Base-by-base conservation (phyloP, 2,329 filamentous ascomycete species). In the Chaetomiaceae sp. region DNA sequence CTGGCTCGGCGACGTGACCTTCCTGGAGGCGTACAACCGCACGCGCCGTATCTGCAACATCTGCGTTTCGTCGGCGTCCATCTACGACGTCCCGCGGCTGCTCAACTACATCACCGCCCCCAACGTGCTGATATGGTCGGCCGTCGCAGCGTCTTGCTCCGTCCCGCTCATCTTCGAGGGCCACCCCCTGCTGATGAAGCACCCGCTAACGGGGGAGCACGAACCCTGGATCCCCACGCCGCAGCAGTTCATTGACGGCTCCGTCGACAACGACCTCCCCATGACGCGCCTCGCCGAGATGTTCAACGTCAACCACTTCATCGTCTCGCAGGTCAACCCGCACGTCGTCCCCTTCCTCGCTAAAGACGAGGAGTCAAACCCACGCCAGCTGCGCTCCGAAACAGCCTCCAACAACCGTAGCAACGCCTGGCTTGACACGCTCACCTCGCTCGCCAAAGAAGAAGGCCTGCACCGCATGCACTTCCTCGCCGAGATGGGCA, bases 301-400 rank as follows among this genome's bases (percentile, higher is more conserved):
- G 86, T 96, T 96, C 74, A 96, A 96, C 63, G 91, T 96, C 65
- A 96, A 96, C 63, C 92, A 96, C 65, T 96, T 96, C 64, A 96
- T 97, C 59, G 92, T 96, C 16, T 96, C 90, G 0, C 92, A 97
- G 66, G 90, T 96, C 44, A 97, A 97, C 62, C 92, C 92, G 0
- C 92, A 97, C 61, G 88, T 96, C 8, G 82, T 95, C 0, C 89
- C 89, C 0, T 96, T 97, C 62, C 72, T 96, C 14, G 75, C 81
- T 14, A 87, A 84, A 58, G 87, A 95, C 51, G 86, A 89, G 54
- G 76, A 78, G 21, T 66, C 67, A 21, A 53, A 57, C 1, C 60
- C 58, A 8, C 55, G 55, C 5, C 46, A 51, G 4, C 50, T 56
- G 2, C 48, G 44, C 3, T 51, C 50, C n/a, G 39, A 54, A 19